A percentile compares a stretch with the other conserved stretches of the same genome.
These are phyloP conservation scores for Phytophthora crassamura DNA, from an alignment of 352 stramenopile genomes.

Conservation along the genomic window DNA sequence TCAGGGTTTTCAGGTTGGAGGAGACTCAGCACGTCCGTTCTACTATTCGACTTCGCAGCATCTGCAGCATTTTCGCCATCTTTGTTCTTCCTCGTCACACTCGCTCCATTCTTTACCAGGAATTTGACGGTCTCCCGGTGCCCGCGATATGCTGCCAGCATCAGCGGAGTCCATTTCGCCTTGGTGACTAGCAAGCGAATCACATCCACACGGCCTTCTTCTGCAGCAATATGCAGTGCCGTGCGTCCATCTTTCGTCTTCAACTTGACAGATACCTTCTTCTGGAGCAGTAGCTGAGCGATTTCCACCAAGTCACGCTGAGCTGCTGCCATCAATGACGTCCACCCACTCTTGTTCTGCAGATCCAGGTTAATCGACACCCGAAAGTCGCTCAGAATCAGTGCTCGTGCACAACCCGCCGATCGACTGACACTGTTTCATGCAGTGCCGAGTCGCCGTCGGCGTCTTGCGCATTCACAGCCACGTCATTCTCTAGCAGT, in stretches of 20 bases:
- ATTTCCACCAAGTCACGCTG: constrained; percentile 1
- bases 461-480: constrained; percentile 9
- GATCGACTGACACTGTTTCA: constrained; percentile 1
- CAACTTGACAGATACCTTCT: background rate
- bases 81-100: background rate
- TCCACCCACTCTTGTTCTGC: background rate
- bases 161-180: constrained; percentile 6
- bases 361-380: background rate
- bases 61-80: background rate
- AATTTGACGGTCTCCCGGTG: background rate
- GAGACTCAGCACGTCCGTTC: background rate
- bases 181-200: background rate
- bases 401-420: background rate
- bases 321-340: constrained; percentile 8
- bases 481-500: constrained; percentile 3
- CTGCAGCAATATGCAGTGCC: constrained; percentile 12
- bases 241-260: constrained; percentile 6
- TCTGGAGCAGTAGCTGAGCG: constrained; percentile 1
- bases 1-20: too few relatives aligned
- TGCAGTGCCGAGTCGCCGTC: constrained; percentile 19
- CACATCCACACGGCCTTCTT: constrained; percentile 4
- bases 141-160: constrained; percentile 9
- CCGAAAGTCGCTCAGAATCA: background rate
- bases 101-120: background rate
- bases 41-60: constrained; percentile 4